Evolutionary conservation across 495 filamentous ascomycete genomes (phyloP), one percentile per base, ranked within the genome.

Genomic region (Aspergillus nidulans): DNA sequence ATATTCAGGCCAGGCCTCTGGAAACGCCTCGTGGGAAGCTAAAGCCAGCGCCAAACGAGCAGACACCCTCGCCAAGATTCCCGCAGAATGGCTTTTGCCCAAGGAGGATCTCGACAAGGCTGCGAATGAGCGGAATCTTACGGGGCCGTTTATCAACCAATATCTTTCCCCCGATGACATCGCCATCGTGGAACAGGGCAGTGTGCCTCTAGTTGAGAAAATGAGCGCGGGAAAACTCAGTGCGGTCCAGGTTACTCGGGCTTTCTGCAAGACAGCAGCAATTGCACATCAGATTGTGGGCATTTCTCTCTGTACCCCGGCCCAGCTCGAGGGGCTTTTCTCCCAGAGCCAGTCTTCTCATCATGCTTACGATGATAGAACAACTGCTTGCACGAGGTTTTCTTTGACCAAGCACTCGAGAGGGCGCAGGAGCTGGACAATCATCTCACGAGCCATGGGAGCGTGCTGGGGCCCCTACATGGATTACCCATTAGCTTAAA

Each of bases 381-480:
- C 24, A 69, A 60, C 12, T 78, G 74, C 53, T 50, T 78, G 19
- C 73, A 70, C 0, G 74, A 77, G 57, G 68, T 69, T 0, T 59
- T 69, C 32, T 77, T 76, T 44, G 45, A 65, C 0, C 39, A 63
- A 6, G 75, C 74, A 0, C 49, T 77, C 0, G 63, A 63, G 5
- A 60, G 68, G 6, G 74, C 74, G 0, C 64, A 61, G 15, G 59
- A 68, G 12, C 70, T 83, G 15, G 83, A 85, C 39, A 43, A 63
- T 0, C 63, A 74, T 48, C 52, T 76, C 4, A 26, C 34, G 26
- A 53, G 59, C 3, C 51, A 62, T 3, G 58, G 60, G 8, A 75
- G 72, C 32, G 66, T 74, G 7, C 61, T 82, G 13, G 84, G 84
- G 0, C 82, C 82, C 1, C 67, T 87, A 0, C 84, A 87, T 52